A percentile compares a stretch with the other conserved stretches of the same genome.
These are phyloP conservation scores for Annulohypoxylon bovei DNA, from an alignment of 495 filamentous ascomycete species.

Conservation along the genomic window DNA sequence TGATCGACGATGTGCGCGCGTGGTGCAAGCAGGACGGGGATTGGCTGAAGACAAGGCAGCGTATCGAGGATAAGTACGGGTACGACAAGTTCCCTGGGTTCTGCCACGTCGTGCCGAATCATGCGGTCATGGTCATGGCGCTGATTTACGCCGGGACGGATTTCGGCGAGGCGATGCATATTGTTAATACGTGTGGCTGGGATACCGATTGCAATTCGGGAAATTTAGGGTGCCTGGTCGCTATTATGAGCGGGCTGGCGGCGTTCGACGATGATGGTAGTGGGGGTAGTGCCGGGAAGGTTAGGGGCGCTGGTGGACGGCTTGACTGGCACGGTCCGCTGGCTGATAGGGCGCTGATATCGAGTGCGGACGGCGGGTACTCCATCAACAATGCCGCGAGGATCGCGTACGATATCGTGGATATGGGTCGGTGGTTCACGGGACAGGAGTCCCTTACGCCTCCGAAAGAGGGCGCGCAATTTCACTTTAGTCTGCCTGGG, in stretches of 20 bases:
- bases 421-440: constrained; percentile 36
- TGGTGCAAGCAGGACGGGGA: constrained; percentile 40
- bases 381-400: constrained; percentile 49
- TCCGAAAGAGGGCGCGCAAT: constrained; percentile 47
- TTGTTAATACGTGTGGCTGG: constrained; percentile 49
- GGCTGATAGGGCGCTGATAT: constrained; percentile 44
- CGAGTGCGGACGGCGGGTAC: constrained; percentile 50
- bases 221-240: constrained; percentile 46
- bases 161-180: constrained; percentile 49
- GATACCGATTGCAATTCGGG: constrained; percentile 51
- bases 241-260: constrained; percentile 45
- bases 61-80: constrained; percentile 45
- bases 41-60: constrained; percentile 43
- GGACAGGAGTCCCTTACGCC: constrained; percentile 12
- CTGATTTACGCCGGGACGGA: constrained; percentile 41
- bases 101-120: constrained; percentile 49
- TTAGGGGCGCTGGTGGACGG: background rate
- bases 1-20: constrained; percentile 34
- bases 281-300: background rate
- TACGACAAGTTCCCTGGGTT: constrained; percentile 47
- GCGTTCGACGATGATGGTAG: constrained; percentile 24
- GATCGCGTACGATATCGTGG: constrained; percentile 42
- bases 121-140: constrained; percentile 47
- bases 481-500: constrained; percentile 47
- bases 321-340: constrained; percentile 47